Evolutionary conservation across 164 flowering plant genomes (phyloP), one percentile per base, ranked within the genome.

Genomic region (Platanus orientalis): DNA sequence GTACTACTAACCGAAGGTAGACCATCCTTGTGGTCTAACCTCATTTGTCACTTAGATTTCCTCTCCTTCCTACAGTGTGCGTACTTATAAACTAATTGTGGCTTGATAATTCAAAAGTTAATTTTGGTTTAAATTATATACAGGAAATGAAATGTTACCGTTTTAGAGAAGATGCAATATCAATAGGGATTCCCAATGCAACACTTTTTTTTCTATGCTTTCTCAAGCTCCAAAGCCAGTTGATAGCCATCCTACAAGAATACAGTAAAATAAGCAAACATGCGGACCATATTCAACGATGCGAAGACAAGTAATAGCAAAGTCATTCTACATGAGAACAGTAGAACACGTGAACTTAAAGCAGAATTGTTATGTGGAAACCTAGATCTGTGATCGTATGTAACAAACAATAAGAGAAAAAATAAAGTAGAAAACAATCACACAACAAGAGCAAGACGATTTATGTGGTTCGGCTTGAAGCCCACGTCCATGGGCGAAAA

Each of bases 191-290:
- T 70, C 84, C 84, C 4, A 80, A 73, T 51, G 79, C 65, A 49
- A 61, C 58, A 72, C 92, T 81, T 59, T 78, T 70, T 10, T n/a
- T 44, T 73, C 83, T 89, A 84, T 26, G 87, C 88, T 66, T 77
- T 86, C 32, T 90, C 96, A n/a, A 93, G 91, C 76, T 93, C 96
- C 64, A 81, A 12, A 48, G 98, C 96, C 51, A 93, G 83, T 73
- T 93, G 94, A 72, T 87, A 89, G 67, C 91, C 60, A 75, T 93
- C 98, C 98, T 93, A 83, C 30, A 72, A 71, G n/a, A 57, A 61
- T 51, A 58, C 21, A 40, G 30, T 45, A 27, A 27, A 45, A 54
- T 1, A 24, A 61, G 13, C 24, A 3, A 45, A 54, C 44, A 45
- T 19, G 58, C 36, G 25, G 52, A 36, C 23, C 24, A 52, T 1